Base-by-base conservation (phyloP, 306 rosid species). In the Lupinus albus region DNA sequence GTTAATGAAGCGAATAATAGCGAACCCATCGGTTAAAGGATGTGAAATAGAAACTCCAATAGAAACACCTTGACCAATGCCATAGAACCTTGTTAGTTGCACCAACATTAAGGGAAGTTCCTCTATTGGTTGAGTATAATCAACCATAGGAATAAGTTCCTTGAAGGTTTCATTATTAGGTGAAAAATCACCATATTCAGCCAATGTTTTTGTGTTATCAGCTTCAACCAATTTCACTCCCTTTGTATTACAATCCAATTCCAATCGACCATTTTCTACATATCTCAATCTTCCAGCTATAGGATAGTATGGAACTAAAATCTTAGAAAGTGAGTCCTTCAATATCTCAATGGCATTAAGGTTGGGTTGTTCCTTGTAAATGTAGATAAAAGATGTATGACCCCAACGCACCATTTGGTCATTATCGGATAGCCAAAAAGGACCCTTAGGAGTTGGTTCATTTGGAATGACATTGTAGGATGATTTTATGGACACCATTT, bases 281-380 rank as follows among this genome's bases (percentile, higher is more conserved):
- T 18, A 15, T 5, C 18, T 36, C 13, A 64, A 32, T 4, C 70
- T 38, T 3, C 81, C 81, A 12, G 77, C 81, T 0, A 71, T 0
- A 2, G 74, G 81, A 12, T 77, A 71, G 33, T 77, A 77, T 42
- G 25, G 41, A 1, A 71, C 77, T 20, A 77, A 13, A 8, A 70
- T 58, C 4, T 66, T 18, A 47, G 44, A 20, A 1, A 77, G 69
- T 0, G 81, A 71, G 36, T 38, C n/a, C 3, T 7, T 71, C 67
- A 71, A 3, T 7, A 48, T 77, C 47, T 70, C 50, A 35, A 35
- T 5, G 0, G 39, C 39, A 6, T 6, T 3, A 5, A 5, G 2
- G 2, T 35, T 35, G 39, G 8, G 39, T 1, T 35, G 5, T 35
- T 7, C 39, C 8, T 35, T 35, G 39, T 35, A 35, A 35, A 35